A percentile compares a stretch with the other conserved stretches of the same genome.
Evolutionary conservation across 345 rosid species (phyloP).

Genomic region (Gynandropsis gynandra): DNA sequence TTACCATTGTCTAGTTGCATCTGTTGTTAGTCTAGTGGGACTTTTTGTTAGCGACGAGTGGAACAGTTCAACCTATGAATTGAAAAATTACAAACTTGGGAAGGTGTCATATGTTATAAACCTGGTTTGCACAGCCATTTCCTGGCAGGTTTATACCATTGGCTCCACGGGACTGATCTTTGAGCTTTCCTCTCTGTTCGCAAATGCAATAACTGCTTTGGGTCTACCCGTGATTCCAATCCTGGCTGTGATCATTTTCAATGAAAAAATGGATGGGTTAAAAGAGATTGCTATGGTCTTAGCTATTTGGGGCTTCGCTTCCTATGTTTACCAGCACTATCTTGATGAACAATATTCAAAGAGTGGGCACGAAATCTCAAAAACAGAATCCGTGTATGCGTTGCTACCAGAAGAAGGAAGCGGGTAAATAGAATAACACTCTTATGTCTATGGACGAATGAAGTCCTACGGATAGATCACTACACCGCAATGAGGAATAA

Average conservation of each 20-base stretch:
- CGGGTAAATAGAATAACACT: too few species aligned
- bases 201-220: conserved; percentile 18
- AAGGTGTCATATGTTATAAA: conserved; percentile 16
- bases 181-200: conserved; percentile 26
- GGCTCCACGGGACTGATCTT: conserved; percentile 22
- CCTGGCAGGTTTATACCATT: conserved; percentile 19
- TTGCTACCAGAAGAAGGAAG: too few species aligned
- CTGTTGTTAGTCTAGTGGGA: conserved; percentile 18
- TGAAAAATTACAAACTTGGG: conserved; percentile 17
- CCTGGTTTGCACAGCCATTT: conserved; percentile 16
- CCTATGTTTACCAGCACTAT: conserved; percentile 26
- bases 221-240: conserved; percentile 24
- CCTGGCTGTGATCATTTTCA: conserved; percentile 20
- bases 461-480: too few species aligned
- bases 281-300: conserved; percentile 22
- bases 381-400: too few species aligned
- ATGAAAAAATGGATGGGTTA: conserved; percentile 18
- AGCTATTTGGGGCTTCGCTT: conserved; percentile 27
- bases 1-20: conserved; percentile 21
- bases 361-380: background rate
- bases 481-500: too few species aligned
- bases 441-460: too few species aligned
- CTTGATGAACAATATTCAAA: conserved; percentile 16
- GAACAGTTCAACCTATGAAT: conserved; percentile 29
- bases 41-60: conserved; percentile 33